Evolutionary conservation across 2,329 filamentous ascomycete genomes (phyloP), one percentile per base, ranked within the genome.

Genomic region (Cladophialophora chaetospira): DNA sequence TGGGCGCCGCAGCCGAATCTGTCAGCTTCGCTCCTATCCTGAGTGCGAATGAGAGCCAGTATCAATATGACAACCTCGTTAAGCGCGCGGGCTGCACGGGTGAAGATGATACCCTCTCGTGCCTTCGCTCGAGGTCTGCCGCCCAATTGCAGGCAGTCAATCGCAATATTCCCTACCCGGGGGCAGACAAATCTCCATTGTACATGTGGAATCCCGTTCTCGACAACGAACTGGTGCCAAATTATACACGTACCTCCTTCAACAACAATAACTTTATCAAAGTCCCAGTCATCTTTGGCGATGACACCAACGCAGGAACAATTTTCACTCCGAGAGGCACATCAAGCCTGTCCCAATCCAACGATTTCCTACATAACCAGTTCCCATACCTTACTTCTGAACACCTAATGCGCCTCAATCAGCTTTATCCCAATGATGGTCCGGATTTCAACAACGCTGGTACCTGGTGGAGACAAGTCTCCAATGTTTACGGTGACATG

Each of bases 221-320:
- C 21, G 81, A 84, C 63, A 67, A 69, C 55, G 75, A 79, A 50
- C 72, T 83, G n/a, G 72, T 82, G 33, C 72, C 69, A 13, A 77
- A 81, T 53, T 75, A 79, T 49, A 81, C 80, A 2, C 75, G 78
- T 53, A 66, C 67, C 4, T 72, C 79, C 17, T 81, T 81, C 65
- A 70, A 72, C 4, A 60, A 75, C 31, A 80, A 79, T 3, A 72
- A 73, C 35, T 82, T 80, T 66, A 70, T 80, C 63, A 73, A 76
- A 45, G 73, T 83, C 0, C 81, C 81, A 2, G 77, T 79, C 9
- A 82, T 84, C 56, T 79, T 79, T 62, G 82, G 82, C 49, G 79
- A 82, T 62, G 81, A 81, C 68, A 84, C 82, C 3, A 84, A 89
- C 68, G 86, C 86, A 70, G 87, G 86, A 31, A 87, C 85, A 0